Evolutionary conservation across 371 early-diverging fungal species (phyloP).

Genomic region (Circinella umbellata): DNA sequence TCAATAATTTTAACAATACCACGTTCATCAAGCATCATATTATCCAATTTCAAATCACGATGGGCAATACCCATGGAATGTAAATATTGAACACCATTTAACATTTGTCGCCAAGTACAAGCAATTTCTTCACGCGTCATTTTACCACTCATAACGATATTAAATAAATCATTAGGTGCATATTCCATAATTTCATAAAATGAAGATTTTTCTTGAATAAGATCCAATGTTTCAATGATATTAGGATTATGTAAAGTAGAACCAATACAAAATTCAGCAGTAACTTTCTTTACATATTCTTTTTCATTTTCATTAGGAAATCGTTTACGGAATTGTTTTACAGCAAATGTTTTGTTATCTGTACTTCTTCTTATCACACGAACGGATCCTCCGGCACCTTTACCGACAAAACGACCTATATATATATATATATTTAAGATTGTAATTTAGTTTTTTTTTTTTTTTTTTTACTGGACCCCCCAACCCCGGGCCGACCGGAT

Average conservation of each 20-base stretch:
- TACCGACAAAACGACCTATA: slow-evolving; percentile 49
- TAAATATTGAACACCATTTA: slow-evolving; percentile 73
- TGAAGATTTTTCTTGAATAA: slow-evolving; percentile 62
- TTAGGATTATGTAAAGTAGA: slow-evolving; percentile 79
- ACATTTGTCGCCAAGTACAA: slow-evolving; percentile 75
- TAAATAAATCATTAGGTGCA: slow-evolving; percentile 76
- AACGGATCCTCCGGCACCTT: slow-evolving; percentile 72
- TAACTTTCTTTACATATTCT: slow-evolving; percentile 81
- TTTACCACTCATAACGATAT: slow-evolving; percentile 64
- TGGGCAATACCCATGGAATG: slow-evolving; percentile 82
- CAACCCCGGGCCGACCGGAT: slow-evolving; percentile 4
- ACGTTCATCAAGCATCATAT: slow-evolving; percentile 69
- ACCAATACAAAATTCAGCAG: slow-evolving; percentile 84
- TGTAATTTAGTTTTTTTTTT: too few species aligned
- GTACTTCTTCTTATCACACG: slow-evolving; percentile 53
- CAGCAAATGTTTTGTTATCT: slow-evolving; percentile 68
- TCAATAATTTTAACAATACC: slow-evolving; percentile 88
- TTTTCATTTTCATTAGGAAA: slow-evolving; percentile 65
- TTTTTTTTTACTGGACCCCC: too few species aligned
- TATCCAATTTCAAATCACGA: slow-evolving; percentile 89
- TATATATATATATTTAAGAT: neutral
- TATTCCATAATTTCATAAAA: slow-evolving; percentile 83
- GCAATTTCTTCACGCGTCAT: slow-evolving; percentile 63
- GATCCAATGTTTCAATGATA: slow-evolving; percentile 84
- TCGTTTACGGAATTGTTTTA: slow-evolving; percentile 82